A percentile compares a stretch with the other conserved stretches of the same genome.
Conservation (phyloP, 331 rosid genomes). For the Erythrophleum ivorense region DNA sequence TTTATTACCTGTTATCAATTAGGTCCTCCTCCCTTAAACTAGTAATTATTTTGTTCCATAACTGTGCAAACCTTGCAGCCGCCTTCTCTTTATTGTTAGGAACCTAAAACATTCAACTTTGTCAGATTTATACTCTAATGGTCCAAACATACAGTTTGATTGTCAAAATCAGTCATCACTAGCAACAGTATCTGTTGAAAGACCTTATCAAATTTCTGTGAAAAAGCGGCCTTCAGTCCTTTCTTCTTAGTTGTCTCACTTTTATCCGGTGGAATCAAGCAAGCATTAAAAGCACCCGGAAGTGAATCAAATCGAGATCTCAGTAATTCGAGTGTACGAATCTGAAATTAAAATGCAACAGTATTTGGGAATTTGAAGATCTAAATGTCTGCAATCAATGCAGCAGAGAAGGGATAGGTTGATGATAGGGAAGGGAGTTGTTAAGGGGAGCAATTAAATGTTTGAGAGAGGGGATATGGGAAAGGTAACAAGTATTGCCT, state of each 20-base stretch:
- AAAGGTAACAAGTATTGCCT: background rate
- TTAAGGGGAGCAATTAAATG: background rate
- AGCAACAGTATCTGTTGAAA: conserved; percentile 34
- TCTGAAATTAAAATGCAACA: conserved; percentile 58
- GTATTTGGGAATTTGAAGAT: conserved; percentile 38
- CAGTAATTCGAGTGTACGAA: conserved; percentile 84
- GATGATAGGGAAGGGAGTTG: background rate
- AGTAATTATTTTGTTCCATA: conserved; percentile 87
- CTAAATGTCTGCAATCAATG: conserved; percentile 27
- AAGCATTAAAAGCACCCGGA: conserved; percentile 85
- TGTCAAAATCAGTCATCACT: conserved; percentile 11
- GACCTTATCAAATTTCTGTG: conserved; percentile 82
- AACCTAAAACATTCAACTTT: conserved; percentile 54
- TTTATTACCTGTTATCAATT: conserved; percentile 71
- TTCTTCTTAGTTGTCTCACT: conserved; percentile 54
- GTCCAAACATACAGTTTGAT: conserved; percentile 11
- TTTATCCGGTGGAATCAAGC: conserved; percentile 76
- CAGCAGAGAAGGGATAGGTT: background rate
- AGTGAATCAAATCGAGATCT: conserved; percentile 85
- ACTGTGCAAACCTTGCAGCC: conserved; percentile 90
- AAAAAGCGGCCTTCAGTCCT: conserved; percentile 68
- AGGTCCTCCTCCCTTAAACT: conserved; percentile 97
- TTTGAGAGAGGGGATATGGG: background rate
- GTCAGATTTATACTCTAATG: conserved; percentile 10
- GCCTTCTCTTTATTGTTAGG: conserved; percentile 64